These are phyloP conservation scores for Penicillium steckii DNA, from an alignment of 495 filamentous ascomycete species.

Conservation along the genomic window DNA sequence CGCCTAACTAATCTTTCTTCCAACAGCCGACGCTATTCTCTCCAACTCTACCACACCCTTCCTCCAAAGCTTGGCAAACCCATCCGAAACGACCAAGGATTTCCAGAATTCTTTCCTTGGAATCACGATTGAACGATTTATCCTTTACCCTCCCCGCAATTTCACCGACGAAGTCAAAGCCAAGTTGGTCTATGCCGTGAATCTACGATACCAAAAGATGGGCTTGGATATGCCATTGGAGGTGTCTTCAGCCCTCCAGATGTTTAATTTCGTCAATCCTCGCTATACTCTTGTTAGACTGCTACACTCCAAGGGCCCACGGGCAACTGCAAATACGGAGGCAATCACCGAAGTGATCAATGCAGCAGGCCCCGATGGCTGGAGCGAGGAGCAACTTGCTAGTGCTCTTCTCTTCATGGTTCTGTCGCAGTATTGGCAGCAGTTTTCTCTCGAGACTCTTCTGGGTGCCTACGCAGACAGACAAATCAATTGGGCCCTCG, in stretches of 20 bases:
- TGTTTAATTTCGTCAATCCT: slow-evolving; percentile 66
- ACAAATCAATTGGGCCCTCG: slow-evolving; percentile 75
- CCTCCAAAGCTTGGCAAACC: slow-evolving; percentile 63
- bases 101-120: slow-evolving; percentile 65
- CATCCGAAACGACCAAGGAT: slow-evolving; percentile 60
- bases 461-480: slow-evolving; percentile 60
- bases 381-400: slow-evolving; percentile 80
- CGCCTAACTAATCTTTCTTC: not conserved
- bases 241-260: slow-evolving; percentile 69
- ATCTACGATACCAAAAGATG: slow-evolving; percentile 63
- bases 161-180: slow-evolving; percentile 74
- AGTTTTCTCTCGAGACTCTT: slow-evolving; percentile 72
- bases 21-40: slow-evolving; percentile 73
- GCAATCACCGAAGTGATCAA: slow-evolving; percentile 62
- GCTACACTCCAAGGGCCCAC: slow-evolving; percentile 72
- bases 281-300: slow-evolving; percentile 68
- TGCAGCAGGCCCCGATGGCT: slow-evolving; percentile 62
- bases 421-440: slow-evolving; percentile 60
- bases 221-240: slow-evolving; percentile 64
- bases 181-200: slow-evolving; percentile 64
- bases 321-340: slow-evolving; percentile 53
- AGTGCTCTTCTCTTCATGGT: slow-evolving; percentile 81
- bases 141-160: slow-evolving; percentile 75
- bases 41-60: slow-evolving; percentile 72
- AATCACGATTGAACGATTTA: slow-evolving; percentile 75